A percentile compares a stretch with the other conserved stretches of the same genome.
phyloP scores from a whole-genome alignment of 1,139 yeast species.

The Hansenula sp. region DNA sequence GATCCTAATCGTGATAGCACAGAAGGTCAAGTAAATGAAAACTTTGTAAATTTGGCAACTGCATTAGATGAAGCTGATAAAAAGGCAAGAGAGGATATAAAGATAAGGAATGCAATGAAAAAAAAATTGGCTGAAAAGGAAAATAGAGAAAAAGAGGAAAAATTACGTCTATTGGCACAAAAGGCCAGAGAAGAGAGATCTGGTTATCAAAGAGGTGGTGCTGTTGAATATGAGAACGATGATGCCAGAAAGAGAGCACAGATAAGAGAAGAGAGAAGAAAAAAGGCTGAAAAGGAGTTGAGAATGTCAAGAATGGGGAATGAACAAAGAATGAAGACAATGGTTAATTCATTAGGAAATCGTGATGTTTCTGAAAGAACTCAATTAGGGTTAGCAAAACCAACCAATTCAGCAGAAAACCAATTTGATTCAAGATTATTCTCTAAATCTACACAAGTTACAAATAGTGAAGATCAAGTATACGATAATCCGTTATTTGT shows the following conservation, averaged over 20 bases:
- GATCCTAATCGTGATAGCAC: slow-evolving; percentile 20
- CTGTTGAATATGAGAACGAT: slow-evolving; percentile 8
- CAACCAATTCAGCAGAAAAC: slow-evolving; percentile 32
- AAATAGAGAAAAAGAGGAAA: slow-evolving; percentile 54
- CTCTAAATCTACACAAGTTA: slow-evolving; percentile 38
- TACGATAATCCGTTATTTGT: slow-evolving; percentile 56
- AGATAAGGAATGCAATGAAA: slow-evolving; percentile 52
- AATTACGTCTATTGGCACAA: slow-evolving; percentile 54
- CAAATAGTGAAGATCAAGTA: slow-evolving; percentile 41
- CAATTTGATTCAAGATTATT: slow-evolving; percentile 54
- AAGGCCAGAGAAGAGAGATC: slow-evolving; percentile 40
- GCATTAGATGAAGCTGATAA: slow-evolving; percentile 77
- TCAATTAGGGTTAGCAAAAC: slow-evolving; percentile 45
- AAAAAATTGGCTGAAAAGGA: slow-evolving; percentile 52
- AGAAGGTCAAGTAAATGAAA: slow-evolving; percentile 45
- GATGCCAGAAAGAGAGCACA: slow-evolving; percentile 33
- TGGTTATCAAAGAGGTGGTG: slow-evolving; percentile 1
- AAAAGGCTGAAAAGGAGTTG: slow-evolving; percentile 42
- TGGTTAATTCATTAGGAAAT: slow-evolving; percentile 38
- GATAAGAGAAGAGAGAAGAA: slow-evolving; percentile 39
- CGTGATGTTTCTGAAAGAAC: slow-evolving; percentile 54
- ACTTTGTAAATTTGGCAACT: slow-evolving; percentile 58
- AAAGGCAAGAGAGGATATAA: slow-evolving; percentile 68
- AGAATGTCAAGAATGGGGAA: slow-evolving; percentile 40
- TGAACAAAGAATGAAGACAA: slow-evolving; percentile 36